Percentiles rank a stretch among this genome's conserved stretches.
Evolutionary conservation across 768 basidiomycete genomes (phyloP).

Genomic region (Naganishia antarctica): DNA sequence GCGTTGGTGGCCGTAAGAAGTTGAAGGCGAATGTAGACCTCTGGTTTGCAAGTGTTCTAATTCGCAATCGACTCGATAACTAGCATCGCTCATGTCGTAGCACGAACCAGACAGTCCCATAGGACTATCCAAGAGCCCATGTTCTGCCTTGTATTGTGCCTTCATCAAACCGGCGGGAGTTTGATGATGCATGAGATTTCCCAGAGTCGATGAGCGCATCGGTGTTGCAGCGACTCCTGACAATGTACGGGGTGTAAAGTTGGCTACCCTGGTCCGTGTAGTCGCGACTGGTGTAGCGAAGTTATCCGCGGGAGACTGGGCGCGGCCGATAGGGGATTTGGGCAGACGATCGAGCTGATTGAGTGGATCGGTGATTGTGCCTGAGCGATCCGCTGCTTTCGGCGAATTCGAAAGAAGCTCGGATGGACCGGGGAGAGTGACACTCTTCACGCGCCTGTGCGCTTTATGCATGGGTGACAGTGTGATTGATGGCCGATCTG

Average conservation of each 20-base stretch:
- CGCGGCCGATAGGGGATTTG: constrained; percentile 21
- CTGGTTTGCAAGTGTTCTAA: constrained; percentile 24
- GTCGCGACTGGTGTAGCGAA: constrained; percentile 22
- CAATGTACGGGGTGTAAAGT: constrained; percentile 19
- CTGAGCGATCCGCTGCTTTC: not conserved
- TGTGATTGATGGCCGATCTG: constrained; percentile 8
- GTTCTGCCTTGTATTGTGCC: constrained; percentile 26
- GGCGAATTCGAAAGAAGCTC: constrained; percentile 25
- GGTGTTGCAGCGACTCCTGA: constrained; percentile 8
- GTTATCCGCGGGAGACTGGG: constrained; percentile 13
- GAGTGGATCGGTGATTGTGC: not conserved
- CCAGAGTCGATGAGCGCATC: constrained; percentile 5
- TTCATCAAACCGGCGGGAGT: constrained; percentile 26
- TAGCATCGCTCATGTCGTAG: constrained; percentile 25
- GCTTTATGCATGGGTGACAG: constrained; percentile 29
- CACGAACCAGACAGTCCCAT: constrained; percentile 23
- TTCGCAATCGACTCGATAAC: constrained; percentile 27
- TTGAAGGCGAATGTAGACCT: constrained; percentile 9
- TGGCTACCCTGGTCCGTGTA: constrained; percentile 9
- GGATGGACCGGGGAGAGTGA: constrained; percentile 25
- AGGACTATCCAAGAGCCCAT: constrained; percentile 25
- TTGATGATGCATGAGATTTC: constrained; percentile 20
- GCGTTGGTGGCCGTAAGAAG: constrained; percentile 13
- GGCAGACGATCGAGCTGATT: constrained; percentile 24
- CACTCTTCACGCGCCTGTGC: constrained; percentile 14